Conservation (phyloP, 2,329 filamentous ascomycete species). For the Talaromyces sp. region DNA sequence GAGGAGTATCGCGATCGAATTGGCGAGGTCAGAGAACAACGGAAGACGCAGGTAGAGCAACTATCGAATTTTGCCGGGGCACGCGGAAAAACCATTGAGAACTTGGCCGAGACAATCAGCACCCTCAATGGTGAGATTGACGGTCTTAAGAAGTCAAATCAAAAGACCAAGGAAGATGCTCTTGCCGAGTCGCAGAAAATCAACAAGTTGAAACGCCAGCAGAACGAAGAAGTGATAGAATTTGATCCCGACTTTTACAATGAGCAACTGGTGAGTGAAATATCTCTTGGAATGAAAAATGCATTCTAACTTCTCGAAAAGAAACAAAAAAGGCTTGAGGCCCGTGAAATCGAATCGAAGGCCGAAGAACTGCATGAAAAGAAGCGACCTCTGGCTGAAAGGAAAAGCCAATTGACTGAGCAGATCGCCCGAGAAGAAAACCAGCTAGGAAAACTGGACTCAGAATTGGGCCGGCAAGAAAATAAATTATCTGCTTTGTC, state of each 20-base stretch:
- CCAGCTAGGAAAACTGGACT: slow-evolving; percentile 66
- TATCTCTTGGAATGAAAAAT: not conserved
- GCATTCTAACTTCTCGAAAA: slow-evolving; percentile 29
- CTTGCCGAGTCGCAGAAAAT: slow-evolving; percentile 60
- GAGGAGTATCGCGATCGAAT: slow-evolving; percentile 64
- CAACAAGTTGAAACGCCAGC: slow-evolving; percentile 63
- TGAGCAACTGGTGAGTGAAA: slow-evolving; percentile 66
- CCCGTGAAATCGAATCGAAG: slow-evolving; percentile 40
- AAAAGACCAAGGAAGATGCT: slow-evolving; percentile 57
- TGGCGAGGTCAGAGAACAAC: slow-evolving; percentile 57
- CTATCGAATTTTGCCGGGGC: slow-evolving; percentile 55
- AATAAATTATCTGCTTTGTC: slow-evolving; percentile 65
- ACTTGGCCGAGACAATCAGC: slow-evolving; percentile 40
- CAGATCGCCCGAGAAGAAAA: slow-evolving; percentile 47
- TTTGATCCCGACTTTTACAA: slow-evolving; percentile 75
- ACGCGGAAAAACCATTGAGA: slow-evolving; percentile 46
- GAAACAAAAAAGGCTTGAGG: slow-evolving; percentile 57
- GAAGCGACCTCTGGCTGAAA: slow-evolving; percentile 31
- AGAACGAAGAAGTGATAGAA: slow-evolving; percentile 63
- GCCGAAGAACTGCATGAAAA: slow-evolving; percentile 48
- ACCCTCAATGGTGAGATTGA: slow-evolving; percentile 46
- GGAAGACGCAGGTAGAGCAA: slow-evolving; percentile 57
- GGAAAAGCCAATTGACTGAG: slow-evolving; percentile 38
- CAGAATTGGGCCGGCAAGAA: slow-evolving; percentile 73
- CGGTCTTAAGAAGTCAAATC: slow-evolving; percentile 55